Evolutionary conservation across 495 filamentous ascomycete genomes (phyloP).

Genomic region (Penicillium roqueforti): DNA sequence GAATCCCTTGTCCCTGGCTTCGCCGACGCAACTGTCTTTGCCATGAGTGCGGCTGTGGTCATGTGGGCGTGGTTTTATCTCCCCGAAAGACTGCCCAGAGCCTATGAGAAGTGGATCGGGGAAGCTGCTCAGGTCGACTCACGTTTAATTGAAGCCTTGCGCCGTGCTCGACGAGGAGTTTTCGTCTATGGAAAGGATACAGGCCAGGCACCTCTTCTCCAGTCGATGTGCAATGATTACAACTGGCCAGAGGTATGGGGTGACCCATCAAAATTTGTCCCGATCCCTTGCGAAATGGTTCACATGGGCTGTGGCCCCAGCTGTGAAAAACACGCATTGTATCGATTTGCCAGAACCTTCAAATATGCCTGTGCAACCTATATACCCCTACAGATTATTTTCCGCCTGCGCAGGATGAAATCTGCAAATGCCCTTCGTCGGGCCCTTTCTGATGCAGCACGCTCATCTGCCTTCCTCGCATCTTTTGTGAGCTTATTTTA

Average conservation of each 20-base stretch:
- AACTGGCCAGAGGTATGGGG: slow-evolving; percentile 66
- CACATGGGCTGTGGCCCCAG: slow-evolving; percentile 74
- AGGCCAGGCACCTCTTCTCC: slow-evolving; percentile 65
- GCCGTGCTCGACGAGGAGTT: slow-evolving; percentile 56
- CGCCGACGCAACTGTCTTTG: slow-evolving; percentile 70
- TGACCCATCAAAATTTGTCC: slow-evolving; percentile 66
- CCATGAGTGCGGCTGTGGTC: slow-evolving; percentile 68
- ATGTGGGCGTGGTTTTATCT: slow-evolving; percentile 91
- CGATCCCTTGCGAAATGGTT: slow-evolving; percentile 84
- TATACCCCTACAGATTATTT: slow-evolving; percentile 67
- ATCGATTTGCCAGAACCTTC: slow-evolving; percentile 68
- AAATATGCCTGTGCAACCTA: slow-evolving; percentile 75
- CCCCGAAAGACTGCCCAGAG: slow-evolving; percentile 61
- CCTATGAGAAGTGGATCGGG: slow-evolving; percentile 85
- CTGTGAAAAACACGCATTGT: slow-evolving; percentile 75
- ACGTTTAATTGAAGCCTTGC: slow-evolving; percentile 71
- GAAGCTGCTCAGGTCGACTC: slow-evolving; percentile 73
- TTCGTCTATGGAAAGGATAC: slow-evolving; percentile 77
- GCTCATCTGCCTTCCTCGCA: slow-evolving; percentile 79
- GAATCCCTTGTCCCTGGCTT: slow-evolving; percentile 50
- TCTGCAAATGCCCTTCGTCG: slow-evolving; percentile 31
- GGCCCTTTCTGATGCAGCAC: slow-evolving; percentile 57
- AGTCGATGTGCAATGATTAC: slow-evolving; percentile 72
- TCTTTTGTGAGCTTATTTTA: slow-evolving; percentile 81
- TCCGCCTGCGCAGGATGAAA: slow-evolving; percentile 56